Evolutionary conservation across 176 grass and related monocot genomes (phyloP).

Genomic region (Carex parvula): DNA sequence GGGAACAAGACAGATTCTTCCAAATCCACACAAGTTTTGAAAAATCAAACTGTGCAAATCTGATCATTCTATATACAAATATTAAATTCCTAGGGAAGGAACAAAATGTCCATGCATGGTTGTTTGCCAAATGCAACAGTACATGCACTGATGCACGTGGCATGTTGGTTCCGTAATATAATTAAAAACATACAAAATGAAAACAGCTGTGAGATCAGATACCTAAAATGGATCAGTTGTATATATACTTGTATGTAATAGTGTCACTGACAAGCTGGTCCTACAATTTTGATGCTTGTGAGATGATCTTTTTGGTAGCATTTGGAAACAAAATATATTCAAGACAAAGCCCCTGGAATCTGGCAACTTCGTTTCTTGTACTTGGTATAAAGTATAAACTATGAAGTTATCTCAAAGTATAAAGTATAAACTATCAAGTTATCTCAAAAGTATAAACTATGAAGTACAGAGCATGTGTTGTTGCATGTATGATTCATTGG

Average conservation of each 20-base stretch:
- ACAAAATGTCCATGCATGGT: no score
- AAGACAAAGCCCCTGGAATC: not conserved
- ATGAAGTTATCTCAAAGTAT: not conserved
- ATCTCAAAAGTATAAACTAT: not conserved
- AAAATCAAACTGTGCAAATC: no score
- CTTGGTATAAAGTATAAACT: no score
- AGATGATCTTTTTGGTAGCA: not conserved
- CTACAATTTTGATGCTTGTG: not conserved
- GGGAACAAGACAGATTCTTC: no score
- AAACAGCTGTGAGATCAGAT: not conserved
- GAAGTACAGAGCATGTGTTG: not conserved
- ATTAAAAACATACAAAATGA: not conserved
- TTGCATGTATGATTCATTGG: not conserved
- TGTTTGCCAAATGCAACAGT: no score
- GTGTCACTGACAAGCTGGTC: not conserved
- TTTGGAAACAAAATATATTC: not conserved
- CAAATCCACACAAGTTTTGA: no score
- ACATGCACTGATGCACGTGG: no score
- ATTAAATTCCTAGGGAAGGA: not conserved
- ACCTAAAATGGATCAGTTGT: not conserved
- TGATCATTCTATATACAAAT: no score
- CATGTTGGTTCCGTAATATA: no score
- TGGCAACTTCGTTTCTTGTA: not conserved
- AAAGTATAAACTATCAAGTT: not conserved
- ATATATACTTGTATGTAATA: not conserved